These are phyloP conservation scores for Amaranthus hypochondriacus DNA, from an alignment of 148 eudicot genomes.

Conservation along the genomic window DNA sequence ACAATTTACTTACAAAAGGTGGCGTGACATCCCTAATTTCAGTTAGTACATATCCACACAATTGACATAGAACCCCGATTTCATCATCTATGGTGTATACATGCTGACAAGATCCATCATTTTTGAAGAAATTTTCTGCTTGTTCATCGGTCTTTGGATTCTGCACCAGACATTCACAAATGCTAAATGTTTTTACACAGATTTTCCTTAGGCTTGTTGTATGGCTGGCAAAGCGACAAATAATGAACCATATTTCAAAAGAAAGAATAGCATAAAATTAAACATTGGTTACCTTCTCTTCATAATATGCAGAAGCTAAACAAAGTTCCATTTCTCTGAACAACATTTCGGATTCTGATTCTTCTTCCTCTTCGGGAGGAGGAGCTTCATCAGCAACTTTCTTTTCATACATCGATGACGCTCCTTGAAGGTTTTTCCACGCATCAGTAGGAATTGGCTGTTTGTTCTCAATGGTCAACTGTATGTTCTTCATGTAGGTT, in stretches of 20 bases:
- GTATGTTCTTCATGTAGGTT: slow-evolving; percentile 80
- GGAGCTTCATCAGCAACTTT: slow-evolving; percentile 36
- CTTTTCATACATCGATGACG: slow-evolving; percentile 31
- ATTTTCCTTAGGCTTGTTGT: not conserved
- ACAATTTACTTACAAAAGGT: slow-evolving; percentile 61
- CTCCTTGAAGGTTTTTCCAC: slow-evolving; percentile 65
- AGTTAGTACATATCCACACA: slow-evolving; percentile 73
- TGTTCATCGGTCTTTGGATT: slow-evolving; percentile 30
- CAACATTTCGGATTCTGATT: slow-evolving; percentile 69
- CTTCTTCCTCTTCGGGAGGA: slow-evolving; percentile 21
- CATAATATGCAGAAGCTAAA: slow-evolving; percentile 61
- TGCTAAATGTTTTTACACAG: not conserved
- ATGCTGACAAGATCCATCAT: slow-evolving; percentile 49
- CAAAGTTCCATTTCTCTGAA: slow-evolving; percentile 89
- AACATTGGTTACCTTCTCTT: slow-evolving; percentile 45
- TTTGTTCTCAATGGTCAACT: slow-evolving; percentile 53
- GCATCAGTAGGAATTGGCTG: slow-evolving; percentile 64
- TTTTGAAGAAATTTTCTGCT: slow-evolving; percentile 26
- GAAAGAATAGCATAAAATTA: not conserved
- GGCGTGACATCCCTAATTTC: slow-evolving; percentile 83
- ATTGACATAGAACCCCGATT: slow-evolving; percentile 67
- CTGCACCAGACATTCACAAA: slow-evolving; percentile 30
- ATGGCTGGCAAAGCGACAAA: too few species aligned
- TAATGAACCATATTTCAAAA: too few species aligned
- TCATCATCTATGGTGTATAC: slow-evolving; percentile 77